Base-by-base conservation (phyloP, 805 yeast species). In the Saturnispora galanensis region DNA sequence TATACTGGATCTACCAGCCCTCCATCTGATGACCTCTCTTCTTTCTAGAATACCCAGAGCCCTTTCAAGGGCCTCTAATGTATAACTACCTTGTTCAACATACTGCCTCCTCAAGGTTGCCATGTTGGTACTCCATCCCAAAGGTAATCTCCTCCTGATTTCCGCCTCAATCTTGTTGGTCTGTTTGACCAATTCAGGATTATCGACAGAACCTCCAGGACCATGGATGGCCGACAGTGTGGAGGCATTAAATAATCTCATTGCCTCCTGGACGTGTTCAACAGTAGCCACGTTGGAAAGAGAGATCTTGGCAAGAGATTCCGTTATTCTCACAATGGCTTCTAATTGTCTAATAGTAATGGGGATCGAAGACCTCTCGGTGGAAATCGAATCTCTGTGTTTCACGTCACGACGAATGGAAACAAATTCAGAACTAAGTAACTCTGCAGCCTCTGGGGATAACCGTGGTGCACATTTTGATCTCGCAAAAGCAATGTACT, bases 271-370 rank as follows among this genome's bases (percentile, higher is more conserved):
- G 28, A 93, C 98, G 59, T 93, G 97, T 51, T 77, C 81, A 55
- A 79, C 93, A 8, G 78, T 74, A 3, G 96, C 97, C 13, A 87
- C 73, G 1, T 97, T 90, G 11, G 82, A 73, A 45, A 93, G 67
- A 46, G 81, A 80, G 47, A 93, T 62, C 63, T 93, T 93, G 7
- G 98, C 98, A 46, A 93, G 67, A 0, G 96, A 77, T 66, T 93
- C 99, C 2, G 97, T 77, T 44, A 93, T 93, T 68, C 99, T 89
- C 40, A 93, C 79, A 55, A 93, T 86, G 34, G 99, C 98, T 66
- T 93, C 99, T 50, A 93, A 73, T 68, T 93, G 99, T 73, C 99
- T 88, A 38, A 93, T 79, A 0, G 99, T 93, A 58, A 93, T 90
- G 29, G 99, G 99, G 57, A 93, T 93, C 1, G 96, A 83, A 1